Evolutionary conservation across 306 rosid species (phyloP).

Genomic region (Lotus japonicus): DNA sequence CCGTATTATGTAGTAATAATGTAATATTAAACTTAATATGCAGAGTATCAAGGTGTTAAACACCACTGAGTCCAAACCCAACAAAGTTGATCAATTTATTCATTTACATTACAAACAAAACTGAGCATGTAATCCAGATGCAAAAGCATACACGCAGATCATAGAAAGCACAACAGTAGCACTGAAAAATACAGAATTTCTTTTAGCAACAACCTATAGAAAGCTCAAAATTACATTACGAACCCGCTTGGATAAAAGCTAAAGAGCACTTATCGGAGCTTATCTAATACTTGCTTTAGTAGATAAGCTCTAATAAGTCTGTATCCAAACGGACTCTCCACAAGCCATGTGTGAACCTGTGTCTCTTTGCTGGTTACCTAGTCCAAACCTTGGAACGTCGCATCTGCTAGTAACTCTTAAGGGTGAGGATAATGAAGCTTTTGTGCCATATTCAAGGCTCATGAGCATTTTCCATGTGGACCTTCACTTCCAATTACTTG

Average conservation of each 20-base stretch:
- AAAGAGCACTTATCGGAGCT: constrained; percentile 8
- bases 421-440: background rate
- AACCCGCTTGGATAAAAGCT: constrained; percentile 18
- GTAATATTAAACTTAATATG: background rate
- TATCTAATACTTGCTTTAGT: too few species aligned
- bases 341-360: background rate
- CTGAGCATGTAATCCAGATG: constrained; percentile 15
- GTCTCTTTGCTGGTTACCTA: background rate
- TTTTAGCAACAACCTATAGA: background rate
- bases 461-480: background rate
- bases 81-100: background rate
- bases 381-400: constrained; percentile 31
- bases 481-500: background rate
- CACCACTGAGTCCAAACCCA: background rate
- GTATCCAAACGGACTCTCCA: too few species aligned
- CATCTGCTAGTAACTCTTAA: constrained; percentile 7
- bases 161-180: background rate
- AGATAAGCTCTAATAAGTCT: too few species aligned
- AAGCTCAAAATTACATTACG: background rate
- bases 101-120: constrained; percentile 22
- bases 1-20: too few species aligned
- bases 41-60: background rate
- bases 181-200: constrained; percentile 1
- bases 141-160: background rate
- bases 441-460: background rate